Conservation (phyloP, 1,284 basidiomycete genomes). For the Sanghuangporus baumii region DNA sequence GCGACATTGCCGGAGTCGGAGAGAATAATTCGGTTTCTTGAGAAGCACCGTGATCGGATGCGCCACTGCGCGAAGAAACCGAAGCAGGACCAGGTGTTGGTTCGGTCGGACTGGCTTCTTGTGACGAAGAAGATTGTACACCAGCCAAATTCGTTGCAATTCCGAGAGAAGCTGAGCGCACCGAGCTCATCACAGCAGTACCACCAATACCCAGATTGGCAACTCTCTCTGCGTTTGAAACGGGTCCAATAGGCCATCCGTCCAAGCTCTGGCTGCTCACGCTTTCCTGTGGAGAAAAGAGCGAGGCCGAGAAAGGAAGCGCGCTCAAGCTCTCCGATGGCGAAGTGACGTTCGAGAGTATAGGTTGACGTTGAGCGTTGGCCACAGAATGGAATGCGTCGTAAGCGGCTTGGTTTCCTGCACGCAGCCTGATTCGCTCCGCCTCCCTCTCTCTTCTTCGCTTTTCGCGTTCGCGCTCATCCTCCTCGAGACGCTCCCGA, state of each 20-base stretch:
- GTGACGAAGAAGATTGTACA: constrained; percentile 15
- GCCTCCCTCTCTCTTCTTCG: constrained; percentile 38
- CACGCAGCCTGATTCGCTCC: constrained; percentile 36
- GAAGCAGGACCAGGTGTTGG: constrained; percentile 5
- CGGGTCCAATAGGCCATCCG: constrained; percentile 8
- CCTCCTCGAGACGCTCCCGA: constrained; percentile 59
- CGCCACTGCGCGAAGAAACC: constrained; percentile 10
- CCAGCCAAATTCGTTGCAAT: constrained; percentile 9
- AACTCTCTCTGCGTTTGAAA: constrained; percentile 1
- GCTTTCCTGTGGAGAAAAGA: constrained; percentile 15
- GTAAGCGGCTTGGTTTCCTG: constrained; percentile 47
- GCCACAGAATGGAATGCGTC: constrained; percentile 70
- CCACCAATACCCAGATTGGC: constrained; percentile 1
- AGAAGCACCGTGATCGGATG: constrained; percentile 2
- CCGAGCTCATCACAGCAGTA: neutral
- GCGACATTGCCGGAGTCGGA: constrained; percentile 17
- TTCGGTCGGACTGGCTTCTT: constrained; percentile 18
- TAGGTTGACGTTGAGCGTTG: constrained; percentile 10
- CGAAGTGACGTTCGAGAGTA: constrained; percentile 24
- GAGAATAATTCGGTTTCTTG: constrained; percentile 8
- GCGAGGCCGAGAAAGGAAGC: constrained; percentile 11
- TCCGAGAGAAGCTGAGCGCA: constrained; percentile 1
- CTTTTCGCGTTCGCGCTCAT: constrained; percentile 52
- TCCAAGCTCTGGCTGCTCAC: constrained; percentile 2
- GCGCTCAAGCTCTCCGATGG: constrained; percentile 25